Conservation (phyloP, 345 rosid species). For the Eucalyptus cloeziana region DNA sequence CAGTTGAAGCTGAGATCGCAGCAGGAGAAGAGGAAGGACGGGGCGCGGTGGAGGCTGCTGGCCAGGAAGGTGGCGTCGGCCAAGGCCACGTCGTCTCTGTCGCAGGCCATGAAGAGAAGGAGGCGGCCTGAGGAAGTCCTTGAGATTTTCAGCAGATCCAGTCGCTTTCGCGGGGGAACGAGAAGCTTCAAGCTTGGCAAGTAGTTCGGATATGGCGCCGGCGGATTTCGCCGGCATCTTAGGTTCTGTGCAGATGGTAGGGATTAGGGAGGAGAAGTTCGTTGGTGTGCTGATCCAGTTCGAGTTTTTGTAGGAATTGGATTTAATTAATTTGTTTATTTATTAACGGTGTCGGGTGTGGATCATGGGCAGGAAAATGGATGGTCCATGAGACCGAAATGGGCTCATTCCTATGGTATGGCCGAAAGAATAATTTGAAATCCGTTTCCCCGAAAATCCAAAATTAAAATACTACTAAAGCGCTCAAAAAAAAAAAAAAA, state of each 20-base stretch:
- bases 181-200: background rate
- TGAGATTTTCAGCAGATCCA: background rate
- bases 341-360: background rate
- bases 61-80: constrained; percentile 27
- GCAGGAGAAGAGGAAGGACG: constrained; percentile 14
- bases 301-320: background rate
- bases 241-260: background rate
- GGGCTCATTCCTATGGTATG: background rate
- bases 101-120: background rate
- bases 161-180: background rate
- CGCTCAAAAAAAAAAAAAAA: background rate
- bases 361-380: background rate
- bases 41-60: constrained; percentile 16
- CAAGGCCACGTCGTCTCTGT: constrained; percentile 9
- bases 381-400: background rate
- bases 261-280: background rate
- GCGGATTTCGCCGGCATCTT: background rate
- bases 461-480: background rate
- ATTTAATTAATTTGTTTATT: background rate
- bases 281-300: background rate
- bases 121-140: background rate
- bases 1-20: constrained; percentile 19
- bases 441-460: background rate
- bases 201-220: background rate
- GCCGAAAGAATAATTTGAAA: background rate